Conservation (phyloP, 208 protist genomes). For the Trypanosoma lewisi region DNA sequence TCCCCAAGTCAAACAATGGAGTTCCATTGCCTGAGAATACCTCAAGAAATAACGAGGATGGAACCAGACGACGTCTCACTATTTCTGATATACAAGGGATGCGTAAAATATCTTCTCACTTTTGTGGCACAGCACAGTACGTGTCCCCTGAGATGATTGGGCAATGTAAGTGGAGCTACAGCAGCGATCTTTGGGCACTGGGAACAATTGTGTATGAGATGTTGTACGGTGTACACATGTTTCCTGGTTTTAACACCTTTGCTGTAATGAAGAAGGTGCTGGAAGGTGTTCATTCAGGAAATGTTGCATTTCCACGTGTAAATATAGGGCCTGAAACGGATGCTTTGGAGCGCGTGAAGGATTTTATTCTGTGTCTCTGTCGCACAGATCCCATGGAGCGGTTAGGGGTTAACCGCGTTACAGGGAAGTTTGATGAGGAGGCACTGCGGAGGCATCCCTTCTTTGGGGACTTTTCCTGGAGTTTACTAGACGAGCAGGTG, state of each 20-base stretch:
- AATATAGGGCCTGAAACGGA: slow-evolving; percentile 33
- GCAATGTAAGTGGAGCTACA: slow-evolving; percentile 91
- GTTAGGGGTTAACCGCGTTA: slow-evolving; percentile 61
- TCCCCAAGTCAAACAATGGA: slow-evolving; percentile 52
- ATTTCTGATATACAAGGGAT: slow-evolving; percentile 84
- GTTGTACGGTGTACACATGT: slow-evolving; percentile 82
- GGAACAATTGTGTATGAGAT: slow-evolving; percentile 94
- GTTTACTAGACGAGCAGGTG: slow-evolving; percentile 49
- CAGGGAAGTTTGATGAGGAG: slow-evolving; percentile 53
- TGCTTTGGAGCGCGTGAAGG: slow-evolving; percentile 55
- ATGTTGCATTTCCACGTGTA: slow-evolving; percentile 51
- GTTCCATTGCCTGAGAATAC: slow-evolving; percentile 28
- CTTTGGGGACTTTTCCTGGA: slow-evolving; percentile 77
- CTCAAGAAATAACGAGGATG: slow-evolving; percentile 7
- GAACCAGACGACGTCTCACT: slow-evolving; percentile 46
- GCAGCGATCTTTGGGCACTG: slow-evolving; percentile 93
- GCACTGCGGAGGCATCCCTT: slow-evolving; percentile 60
- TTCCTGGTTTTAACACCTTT: slow-evolving; percentile 62
- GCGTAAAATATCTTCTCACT: slow-evolving; percentile 71
- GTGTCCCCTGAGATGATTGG: slow-evolving; percentile 94
- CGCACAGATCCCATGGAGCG: slow-evolving; percentile 59
- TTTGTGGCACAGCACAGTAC: slow-evolving; percentile 94
- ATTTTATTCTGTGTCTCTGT: slow-evolving; percentile 68
- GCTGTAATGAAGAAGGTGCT: slow-evolving; percentile 77
- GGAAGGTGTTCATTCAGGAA: slow-evolving; percentile 19